A percentile compares a stretch with the other conserved stretches of the same genome.
Evolutionary conservation across 495 filamentous ascomycete species (phyloP).

Genomic region (Podospora tetraspora): DNA sequence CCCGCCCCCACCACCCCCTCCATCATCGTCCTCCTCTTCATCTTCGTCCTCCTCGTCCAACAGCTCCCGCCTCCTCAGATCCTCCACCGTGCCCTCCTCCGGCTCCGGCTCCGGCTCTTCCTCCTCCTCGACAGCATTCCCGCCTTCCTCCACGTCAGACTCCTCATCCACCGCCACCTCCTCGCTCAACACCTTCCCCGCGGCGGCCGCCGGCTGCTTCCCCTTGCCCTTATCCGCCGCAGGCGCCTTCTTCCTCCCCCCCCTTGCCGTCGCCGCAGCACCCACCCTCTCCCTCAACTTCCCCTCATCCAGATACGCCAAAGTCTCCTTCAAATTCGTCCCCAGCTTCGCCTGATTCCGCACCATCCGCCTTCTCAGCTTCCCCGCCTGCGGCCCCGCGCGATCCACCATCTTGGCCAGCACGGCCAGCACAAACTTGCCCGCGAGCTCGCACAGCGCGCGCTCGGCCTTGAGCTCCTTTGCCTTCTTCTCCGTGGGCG

Average conservation of each 20-base stretch:
- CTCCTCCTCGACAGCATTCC: constrained; percentile 46
- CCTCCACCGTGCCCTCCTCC: constrained; percentile 54
- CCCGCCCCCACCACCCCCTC: constrained; percentile 2
- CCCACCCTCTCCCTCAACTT: constrained; percentile 33
- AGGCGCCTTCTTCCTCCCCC: constrained; percentile 38
- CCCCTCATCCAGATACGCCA: constrained; percentile 64
- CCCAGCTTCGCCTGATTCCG: constrained; percentile 65
- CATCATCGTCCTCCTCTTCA: constrained; percentile 32
- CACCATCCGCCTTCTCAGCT: constrained; percentile 57
- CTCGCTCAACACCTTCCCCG: constrained; percentile 35
- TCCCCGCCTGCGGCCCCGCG: constrained; percentile 50
- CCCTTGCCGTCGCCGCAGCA: constrained; percentile 4
- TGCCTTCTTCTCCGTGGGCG: constrained; percentile 49
- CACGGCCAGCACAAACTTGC: constrained; percentile 74
- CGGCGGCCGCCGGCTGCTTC: constrained; percentile 24
- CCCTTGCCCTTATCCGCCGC: constrained; percentile 41
- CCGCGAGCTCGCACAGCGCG: constrained; percentile 74
- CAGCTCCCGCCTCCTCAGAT: constrained; percentile 55
- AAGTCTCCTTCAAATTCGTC: constrained; percentile 67
- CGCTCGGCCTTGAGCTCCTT: constrained; percentile 70
- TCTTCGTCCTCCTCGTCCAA: constrained; percentile 42
- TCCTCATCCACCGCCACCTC: constrained; percentile 50
- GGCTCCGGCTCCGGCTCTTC: constrained; percentile 43
- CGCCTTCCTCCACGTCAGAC: constrained; percentile 44
- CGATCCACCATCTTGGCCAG: constrained; percentile 67